These are phyloP conservation scores for Hypoxylon rickii DNA, from an alignment of 495 filamentous ascomycete species.

Conservation along the genomic window DNA sequence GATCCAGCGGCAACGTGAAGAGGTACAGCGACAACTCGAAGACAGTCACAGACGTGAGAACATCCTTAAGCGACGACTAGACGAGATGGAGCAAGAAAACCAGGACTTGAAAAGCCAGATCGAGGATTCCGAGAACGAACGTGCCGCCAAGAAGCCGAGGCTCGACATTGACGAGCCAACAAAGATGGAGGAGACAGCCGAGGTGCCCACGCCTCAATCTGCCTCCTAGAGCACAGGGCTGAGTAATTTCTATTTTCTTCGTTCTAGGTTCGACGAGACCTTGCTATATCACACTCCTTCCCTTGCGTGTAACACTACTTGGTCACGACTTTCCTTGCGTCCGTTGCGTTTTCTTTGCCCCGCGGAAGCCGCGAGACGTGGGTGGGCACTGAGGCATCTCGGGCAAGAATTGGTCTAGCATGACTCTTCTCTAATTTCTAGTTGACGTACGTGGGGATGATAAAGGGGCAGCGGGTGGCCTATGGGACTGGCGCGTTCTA, in stretches of 20 bases:
- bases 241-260: not conserved
- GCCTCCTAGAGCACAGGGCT: conserved; percentile 13
- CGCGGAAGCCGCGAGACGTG: conserved; percentile 5
- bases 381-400: conserved; percentile 21
- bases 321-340: conserved; percentile 28
- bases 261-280: conserved; percentile 14
- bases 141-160: conserved; percentile 42
- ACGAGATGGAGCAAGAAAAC: conserved; percentile 71
- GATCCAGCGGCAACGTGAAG: conserved; percentile 69
- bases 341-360: conserved; percentile 10
- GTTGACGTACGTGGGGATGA: conserved; percentile 23
- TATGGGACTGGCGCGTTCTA: conserved; percentile 14
- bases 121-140: conserved; percentile 41
- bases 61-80: conserved; percentile 78
- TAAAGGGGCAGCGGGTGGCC: conserved; percentile 13
- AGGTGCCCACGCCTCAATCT: conserved; percentile 35
- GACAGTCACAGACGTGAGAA: conserved; percentile 77
- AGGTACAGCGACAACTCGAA: conserved; percentile 76
- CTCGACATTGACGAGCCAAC: conserved; percentile 41
- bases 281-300: conserved; percentile 5
- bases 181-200: conserved; percentile 28
- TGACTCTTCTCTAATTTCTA: conserved; percentile 27
- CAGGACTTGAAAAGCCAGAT: conserved; percentile 47
- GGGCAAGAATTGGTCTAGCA: conserved; percentile 13
- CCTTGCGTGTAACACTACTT: conserved; percentile 28